Conservation (phyloP, 2,329 filamentous ascomycete genomes). For the Phyllosticta ampelicida region DNA sequence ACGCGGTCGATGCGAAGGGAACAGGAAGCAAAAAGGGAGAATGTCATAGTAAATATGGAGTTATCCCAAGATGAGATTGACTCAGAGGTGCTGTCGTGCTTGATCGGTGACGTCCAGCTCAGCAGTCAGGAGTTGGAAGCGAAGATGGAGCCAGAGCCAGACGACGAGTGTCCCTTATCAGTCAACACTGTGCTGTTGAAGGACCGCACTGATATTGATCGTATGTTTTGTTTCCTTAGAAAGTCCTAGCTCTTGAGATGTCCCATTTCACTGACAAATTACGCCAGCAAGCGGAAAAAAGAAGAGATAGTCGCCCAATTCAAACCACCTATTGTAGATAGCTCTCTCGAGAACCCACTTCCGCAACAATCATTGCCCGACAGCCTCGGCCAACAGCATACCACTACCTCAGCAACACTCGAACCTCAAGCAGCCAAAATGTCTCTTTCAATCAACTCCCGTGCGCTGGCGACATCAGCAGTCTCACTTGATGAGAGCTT, state of each 20-base stretch:
- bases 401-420: background rate
- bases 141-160: background rate
- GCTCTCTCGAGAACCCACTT: background rate
- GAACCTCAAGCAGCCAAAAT: background rate
- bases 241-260: too few species aligned
- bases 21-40: background rate
- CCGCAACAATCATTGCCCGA: too few species aligned
- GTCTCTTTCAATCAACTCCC: background rate
- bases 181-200: background rate
- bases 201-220: background rate
- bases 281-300: too few species aligned
- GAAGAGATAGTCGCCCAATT: too few species aligned
- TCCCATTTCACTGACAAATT: too few species aligned
- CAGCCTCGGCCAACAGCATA: background rate
- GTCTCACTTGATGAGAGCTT: background rate
- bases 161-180: background rate
- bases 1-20: background rate
- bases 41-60: background rate
- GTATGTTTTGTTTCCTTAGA: background rate
- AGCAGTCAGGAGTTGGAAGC: background rate
- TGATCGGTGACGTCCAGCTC: background rate
- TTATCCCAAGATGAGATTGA: background rate
- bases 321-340: background rate
- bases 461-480: background rate
- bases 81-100: background rate